These are phyloP conservation scores for Neofusicoccum ribis DNA, from an alignment of 2,329 filamentous ascomycete genomes.

Conservation along the genomic window DNA sequence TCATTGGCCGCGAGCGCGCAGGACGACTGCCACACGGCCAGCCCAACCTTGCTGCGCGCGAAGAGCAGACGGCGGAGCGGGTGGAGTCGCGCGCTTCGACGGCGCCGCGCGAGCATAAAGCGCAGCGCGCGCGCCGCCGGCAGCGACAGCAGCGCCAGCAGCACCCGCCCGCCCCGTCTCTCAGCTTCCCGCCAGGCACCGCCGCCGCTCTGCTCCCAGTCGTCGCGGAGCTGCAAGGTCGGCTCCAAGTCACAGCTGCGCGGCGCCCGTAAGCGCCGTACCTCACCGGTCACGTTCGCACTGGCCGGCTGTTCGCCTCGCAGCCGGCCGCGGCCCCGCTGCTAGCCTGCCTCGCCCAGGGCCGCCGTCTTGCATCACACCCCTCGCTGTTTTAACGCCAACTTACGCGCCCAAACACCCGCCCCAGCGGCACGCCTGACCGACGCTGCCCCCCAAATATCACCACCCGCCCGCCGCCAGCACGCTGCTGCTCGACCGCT, in stretches of 20 bases:
- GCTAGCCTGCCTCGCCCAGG: neutral
- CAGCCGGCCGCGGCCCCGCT: constrained; percentile 4
- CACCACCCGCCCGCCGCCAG: constrained; percentile 23
- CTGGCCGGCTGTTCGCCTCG: constrained; percentile 18
- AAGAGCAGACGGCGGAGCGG: neutral
- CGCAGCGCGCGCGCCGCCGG: no score
- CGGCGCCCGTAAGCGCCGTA: constrained; percentile 21
- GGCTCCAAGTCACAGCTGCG: constrained; percentile 6
- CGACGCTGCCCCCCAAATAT: constrained; percentile 19
- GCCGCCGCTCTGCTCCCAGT: neutral
- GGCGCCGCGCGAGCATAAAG: neutral
- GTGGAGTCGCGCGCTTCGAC: constrained; percentile 4
- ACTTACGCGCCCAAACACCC: constrained; percentile 9
- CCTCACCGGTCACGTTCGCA: constrained; percentile 25
- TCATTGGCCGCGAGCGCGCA: neutral
- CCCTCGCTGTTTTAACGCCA: constrained; percentile 22
- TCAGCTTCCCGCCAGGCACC: neutral
- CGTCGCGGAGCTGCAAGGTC: neutral
- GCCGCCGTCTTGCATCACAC: constrained; percentile 31
- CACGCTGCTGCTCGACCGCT: neutral
- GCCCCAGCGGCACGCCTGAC: constrained; percentile 17
- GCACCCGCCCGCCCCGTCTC: neutral
- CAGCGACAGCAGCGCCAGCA: neutral
- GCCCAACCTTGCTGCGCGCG: no score
- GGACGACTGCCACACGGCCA: neutral